Conservation (phyloP, 164 flowering plant genomes). For the Tinospora cordifolia region DNA sequence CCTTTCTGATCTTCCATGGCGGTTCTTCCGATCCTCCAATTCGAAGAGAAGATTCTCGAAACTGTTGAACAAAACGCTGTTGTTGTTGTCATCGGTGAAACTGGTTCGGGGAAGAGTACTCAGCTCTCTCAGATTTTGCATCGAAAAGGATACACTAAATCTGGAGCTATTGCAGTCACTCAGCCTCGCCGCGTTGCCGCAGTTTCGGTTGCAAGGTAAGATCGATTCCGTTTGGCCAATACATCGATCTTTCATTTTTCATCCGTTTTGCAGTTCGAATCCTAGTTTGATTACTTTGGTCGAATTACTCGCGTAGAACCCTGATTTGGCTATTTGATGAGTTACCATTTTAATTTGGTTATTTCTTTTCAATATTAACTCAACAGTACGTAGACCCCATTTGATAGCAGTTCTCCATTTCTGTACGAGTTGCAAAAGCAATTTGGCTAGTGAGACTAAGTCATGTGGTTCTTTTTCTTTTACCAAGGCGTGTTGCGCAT, state of each 20-base stretch:
- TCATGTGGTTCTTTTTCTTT: not conserved
- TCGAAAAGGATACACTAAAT: constrained; percentile 59
- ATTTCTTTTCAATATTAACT: no score
- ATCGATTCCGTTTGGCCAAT: not conserved
- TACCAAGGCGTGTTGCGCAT: constrained; percentile 71
- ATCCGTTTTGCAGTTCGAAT: not conserved
- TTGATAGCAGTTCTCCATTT: not conserved
- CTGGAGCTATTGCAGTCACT: constrained; percentile 54
- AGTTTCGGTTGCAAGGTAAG: constrained; percentile 76
- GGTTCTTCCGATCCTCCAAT: constrained; percentile 70
- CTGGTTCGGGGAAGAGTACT: constrained; percentile 99
- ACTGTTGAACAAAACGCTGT: constrained; percentile 63
- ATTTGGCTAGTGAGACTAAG: not conserved
- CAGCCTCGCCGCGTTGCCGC: constrained; percentile 99
- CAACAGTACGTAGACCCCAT: not conserved
- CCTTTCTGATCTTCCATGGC: constrained; percentile 26
- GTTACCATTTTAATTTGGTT: not conserved
- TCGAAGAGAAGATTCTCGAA: constrained; percentile 74
- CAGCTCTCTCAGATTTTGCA: constrained; percentile 91
- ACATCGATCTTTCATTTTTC: not conserved
- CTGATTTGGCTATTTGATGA: not conserved
- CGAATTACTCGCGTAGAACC: not conserved
- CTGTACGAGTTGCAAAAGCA: not conserved
- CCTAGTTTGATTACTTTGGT: not conserved
- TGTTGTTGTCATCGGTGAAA: constrained; percentile 84